Base-by-base conservation (phyloP, 2,329 filamentous ascomycete genomes). In the Fusarium irregulare region DNA sequence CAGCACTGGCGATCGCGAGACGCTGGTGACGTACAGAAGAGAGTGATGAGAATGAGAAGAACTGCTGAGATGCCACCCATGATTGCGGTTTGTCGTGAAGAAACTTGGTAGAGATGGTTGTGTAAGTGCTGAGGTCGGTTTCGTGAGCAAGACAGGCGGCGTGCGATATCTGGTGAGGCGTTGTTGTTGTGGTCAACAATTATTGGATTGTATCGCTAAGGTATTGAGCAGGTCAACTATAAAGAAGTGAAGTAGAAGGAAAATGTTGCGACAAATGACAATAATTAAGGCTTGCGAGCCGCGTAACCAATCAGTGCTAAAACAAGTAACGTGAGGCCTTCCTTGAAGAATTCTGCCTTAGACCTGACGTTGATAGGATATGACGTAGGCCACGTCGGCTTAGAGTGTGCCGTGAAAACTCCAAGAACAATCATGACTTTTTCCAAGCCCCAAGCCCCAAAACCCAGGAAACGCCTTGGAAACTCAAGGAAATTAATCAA, bases 1-100 rank as follows among this genome's bases (percentile, higher is more conserved):
- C 34, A 51, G 44, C 25, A 28, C 20, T 34, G 25, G 7, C 12
- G 13, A 45, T 42, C 37, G 18, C 16, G 7, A 61, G 55, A 34
- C 18, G 23, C 34, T 20, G 54, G 32, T 60, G 28, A 77, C 84
- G 65, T 77, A 88, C 86, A 83, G 69, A 88, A 70, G 59, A 88
- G 79, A 71, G 85, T 88, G 76, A 87, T 81, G 61, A 88, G 73
- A 47, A 87, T 77, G 64, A 87, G 71, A 28, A 87, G 75, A 49
- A 88, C 75, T 27, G 83, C 82, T 18, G 85, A 85, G 37, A 77
- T 78, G 65, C 77, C 83, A 71, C 84, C 83, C 86, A 88, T 88
- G 54, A 72, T 83, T 75, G 57, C 73, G 66, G 66, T 68, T 68
- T 59, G 21, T 32, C 47, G 34, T 46, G 16, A n/a, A 44, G 10